Conservation (phyloP, 169 alveolate species). For the Cryptosporidium sp. region DNA sequence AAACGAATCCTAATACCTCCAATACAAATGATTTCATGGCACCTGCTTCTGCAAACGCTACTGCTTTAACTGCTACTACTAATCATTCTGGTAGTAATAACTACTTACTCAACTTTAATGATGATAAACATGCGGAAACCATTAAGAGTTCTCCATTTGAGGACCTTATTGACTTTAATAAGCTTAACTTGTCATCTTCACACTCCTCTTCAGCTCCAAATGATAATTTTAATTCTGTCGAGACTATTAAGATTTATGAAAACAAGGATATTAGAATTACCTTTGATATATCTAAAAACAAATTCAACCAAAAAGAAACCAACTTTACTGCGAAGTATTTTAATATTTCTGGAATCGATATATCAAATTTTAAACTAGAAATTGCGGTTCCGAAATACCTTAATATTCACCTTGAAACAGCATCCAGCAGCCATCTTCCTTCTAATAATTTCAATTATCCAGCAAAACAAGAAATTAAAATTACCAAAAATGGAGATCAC, state of each 20-base stretch:
- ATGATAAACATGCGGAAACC: background rate
- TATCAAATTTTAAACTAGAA: conserved; percentile 42
- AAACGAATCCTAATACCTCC: background rate
- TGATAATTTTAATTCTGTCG: background rate
- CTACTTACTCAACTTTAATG: background rate
- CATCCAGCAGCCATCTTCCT: conserved; percentile 2
- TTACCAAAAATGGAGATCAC: conserved; percentile 13
- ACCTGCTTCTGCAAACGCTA: background rate
- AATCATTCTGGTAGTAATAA: background rate
- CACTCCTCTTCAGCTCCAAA: background rate
- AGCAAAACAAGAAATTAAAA: conserved; percentile 34
- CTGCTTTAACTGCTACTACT: background rate
- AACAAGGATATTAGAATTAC: conserved; percentile 29
- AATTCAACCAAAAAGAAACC: conserved; percentile 2
- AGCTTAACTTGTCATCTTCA: conserved; percentile 2
- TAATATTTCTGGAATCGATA: conserved; percentile 30
- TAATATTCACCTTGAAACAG: conserved; percentile 32
- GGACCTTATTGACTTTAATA: conserved; percentile 35
- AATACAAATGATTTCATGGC: too few relatives aligned
- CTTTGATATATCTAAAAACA: conserved; percentile 36
- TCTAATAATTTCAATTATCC: conserved; percentile 33
- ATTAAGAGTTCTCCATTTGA: conserved; percentile 33
- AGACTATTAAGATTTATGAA: conserved; percentile 26
- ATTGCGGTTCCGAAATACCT: conserved; percentile 66
- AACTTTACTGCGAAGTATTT: conserved; percentile 45